Evolutionary conservation across 257 asterid species (phyloP).

Genomic region (Solanum sitiens): DNA sequence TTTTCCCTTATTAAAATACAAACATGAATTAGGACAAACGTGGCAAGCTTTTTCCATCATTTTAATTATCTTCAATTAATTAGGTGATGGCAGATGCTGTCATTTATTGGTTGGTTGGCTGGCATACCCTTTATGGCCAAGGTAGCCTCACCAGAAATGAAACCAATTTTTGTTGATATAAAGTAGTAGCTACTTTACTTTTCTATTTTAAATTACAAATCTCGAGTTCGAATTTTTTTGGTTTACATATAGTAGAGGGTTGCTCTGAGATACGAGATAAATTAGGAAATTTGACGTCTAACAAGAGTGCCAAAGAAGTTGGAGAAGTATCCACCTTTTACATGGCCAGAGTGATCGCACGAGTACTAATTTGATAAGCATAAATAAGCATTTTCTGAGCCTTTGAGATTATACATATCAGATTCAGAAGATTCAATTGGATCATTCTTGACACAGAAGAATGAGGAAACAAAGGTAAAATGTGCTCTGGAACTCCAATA

Average conservation of each 20-base stretch:
- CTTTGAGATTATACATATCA: no score
- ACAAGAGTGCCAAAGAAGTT: no score
- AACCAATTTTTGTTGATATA: neutral
- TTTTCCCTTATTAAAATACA: neutral
- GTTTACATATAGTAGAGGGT: accelerated
- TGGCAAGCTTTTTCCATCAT: neutral
- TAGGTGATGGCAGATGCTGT: neutral
- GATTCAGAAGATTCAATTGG: accelerated
- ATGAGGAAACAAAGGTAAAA: no score
- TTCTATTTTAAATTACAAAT: neutral
- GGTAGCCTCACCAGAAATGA: neutral
- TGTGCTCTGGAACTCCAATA: neutral
- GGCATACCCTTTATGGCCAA: neutral
- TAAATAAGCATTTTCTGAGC: no score
- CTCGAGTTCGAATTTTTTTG: accelerated
- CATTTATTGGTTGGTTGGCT: neutral
- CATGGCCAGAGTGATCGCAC: neutral
- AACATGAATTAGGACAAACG: neutral
- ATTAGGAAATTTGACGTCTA: no score
- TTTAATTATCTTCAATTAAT: neutral
- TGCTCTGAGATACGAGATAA: accelerated
- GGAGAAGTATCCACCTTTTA: no score
- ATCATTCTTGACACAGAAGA: no score
- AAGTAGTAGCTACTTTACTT: neutral
- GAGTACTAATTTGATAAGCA: neutral